Evolutionary conservation across 106 monocot genomes (phyloP), one percentile per base, ranked within the genome.

Genomic region (Ottelia alismoides): DNA sequence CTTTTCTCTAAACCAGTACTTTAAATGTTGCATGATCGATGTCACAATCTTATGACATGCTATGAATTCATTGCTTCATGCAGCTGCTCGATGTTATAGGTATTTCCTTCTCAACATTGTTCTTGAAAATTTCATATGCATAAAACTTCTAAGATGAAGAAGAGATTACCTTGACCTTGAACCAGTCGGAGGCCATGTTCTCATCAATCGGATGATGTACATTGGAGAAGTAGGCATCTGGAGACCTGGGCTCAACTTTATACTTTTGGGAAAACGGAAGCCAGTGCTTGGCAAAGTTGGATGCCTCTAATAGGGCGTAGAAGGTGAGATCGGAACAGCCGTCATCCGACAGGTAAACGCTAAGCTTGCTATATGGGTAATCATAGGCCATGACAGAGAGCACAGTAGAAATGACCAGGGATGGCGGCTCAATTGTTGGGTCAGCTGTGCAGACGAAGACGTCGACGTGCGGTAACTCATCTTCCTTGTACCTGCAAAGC

Each of bases 381-480:
- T 84, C 77, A 30, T 81, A 90, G 0, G 84, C 79, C 77, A 84
- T 70, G 17, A 81, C 80, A 3, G 90, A 90, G 19, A 90, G 63
- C 12, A 84, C 80, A 0, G 90, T 90, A 69, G 63, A 72, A 28
- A 81, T 70, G 17, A 84, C 90, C 63, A 90, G 56, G 11, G 46
- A 64, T 30, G 84, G 90, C 2, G 90, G 90, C 52, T 90, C 90
- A 21, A 84, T 56, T 5, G 16, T 64, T 10, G 84, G 80, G 45
- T 90, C 77, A 7, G 90, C 90, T 2, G 90, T 90, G 65, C 84
- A 90, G 6, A 90, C 74, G 52, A 81, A 90, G 7, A 81, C 30
- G 24, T 90, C 90, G 7, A 84, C 80, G 0, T 63, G 26, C 1
- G 84, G 84, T 47, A 92, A 35, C 30, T 74, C 65, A 1, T 12